Base-by-base conservation (phyloP, 2,329 filamentous ascomycete species). In the Fusarium pininemorale region DNA sequence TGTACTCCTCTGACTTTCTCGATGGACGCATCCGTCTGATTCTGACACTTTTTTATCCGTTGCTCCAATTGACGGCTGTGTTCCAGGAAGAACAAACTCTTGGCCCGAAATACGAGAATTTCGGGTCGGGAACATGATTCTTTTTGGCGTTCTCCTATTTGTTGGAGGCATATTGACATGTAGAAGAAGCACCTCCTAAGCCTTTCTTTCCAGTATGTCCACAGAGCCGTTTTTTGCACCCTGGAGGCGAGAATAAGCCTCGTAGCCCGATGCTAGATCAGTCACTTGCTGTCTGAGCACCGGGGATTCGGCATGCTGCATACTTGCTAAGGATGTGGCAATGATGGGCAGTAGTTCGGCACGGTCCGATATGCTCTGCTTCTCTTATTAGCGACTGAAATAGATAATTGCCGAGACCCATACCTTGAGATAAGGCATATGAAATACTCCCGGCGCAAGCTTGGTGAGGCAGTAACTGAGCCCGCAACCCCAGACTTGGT, bases 391-490 rank as follows among this genome's bases (percentile, higher is more conserved):
- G 72, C 13, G 24, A 20, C 18, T n/a, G 18, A 26, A 18, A 22
- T 24, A 14, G 4, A 10, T 35, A 11, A 37, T 24, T 26, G 10
- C 14, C 18, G 10, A 14, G 12, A 41, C 6, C 26, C 64, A 41
- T 75, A 83, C 83, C 72, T 79, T 79, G 18, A 84, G 74, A 73
- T 83, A 83, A 22, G 76, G 72, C 32, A 81, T 73, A 56, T 83
- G 73, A 35, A 84, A 84, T 22, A 84, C 81, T 22, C 81, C 81
- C 0, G 83, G 83, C 8, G 78, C 77, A 11, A 84, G 51, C 6
- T 63, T 65, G 5, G 70, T 69, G 15, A 84, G 73, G 13, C 80
- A 76, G 18, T 70, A 69, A 7, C 72, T 47, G 22, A 69, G 47
- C 16, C 50, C 73, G n/a, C 63, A 65, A 5, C 73, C 63, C 11